A percentile compares a stretch with the other conserved stretches of the same genome.
These are phyloP conservation scores for Tricholoma bakamatsutake DNA, from an alignment of 768 basidiomycete species.

Conservation along the genomic window DNA sequence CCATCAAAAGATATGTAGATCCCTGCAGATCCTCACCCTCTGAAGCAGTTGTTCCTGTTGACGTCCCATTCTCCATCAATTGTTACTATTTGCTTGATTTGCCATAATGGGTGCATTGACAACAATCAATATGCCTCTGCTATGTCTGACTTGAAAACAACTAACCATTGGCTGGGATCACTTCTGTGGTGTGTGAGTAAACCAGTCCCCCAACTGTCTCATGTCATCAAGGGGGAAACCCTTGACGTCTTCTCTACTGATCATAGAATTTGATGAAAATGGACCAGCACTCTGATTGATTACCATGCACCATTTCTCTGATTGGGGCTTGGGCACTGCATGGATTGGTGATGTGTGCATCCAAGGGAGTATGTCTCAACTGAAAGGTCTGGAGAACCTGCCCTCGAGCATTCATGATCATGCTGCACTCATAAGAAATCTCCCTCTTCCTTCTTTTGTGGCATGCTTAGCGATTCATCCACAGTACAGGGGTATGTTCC, in stretches of 20 bases:
- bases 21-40: conserved; percentile 8
- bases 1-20: conserved; percentile 22
- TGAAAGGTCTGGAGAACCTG: neutral
- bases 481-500: neutral
- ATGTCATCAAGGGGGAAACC: neutral
- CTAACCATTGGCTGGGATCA: conserved; percentile 5
- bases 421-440: neutral
- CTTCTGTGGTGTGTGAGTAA: neutral
- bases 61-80: conserved; percentile 15
- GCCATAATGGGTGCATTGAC: too few relatives aligned
- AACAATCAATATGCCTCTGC: too few relatives aligned
- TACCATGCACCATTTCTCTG: neutral
- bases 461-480: neutral
- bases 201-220: neutral
- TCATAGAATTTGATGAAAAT: neutral
- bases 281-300: neutral
- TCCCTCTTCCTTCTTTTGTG: neutral
- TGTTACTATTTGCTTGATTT: too few relatives aligned
- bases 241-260: neutral
- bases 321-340: conserved; percentile 18
- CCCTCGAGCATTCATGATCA: neutral
- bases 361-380: conserved; percentile 1
- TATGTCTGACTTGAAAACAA: conserved; percentile 2
- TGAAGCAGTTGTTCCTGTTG: conserved; percentile 21
- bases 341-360: conserved; percentile 22